phyloP scores from a whole-genome alignment of 805 yeast genomes.

The Saccharomycopsis oosterbeekiorum region DNA sequence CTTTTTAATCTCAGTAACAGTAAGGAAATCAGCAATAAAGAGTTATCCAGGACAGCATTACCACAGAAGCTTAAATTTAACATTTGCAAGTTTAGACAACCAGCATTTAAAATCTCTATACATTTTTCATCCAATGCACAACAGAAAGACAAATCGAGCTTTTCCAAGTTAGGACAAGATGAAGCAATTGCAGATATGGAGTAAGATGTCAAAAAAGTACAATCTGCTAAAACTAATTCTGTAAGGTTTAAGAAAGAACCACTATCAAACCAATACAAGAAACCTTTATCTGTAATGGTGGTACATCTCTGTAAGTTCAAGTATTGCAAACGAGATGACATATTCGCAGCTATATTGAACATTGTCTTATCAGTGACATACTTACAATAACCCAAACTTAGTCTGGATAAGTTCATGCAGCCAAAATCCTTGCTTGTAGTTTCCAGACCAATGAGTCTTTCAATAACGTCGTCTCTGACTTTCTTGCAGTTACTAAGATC shows the following conservation, averaged over 20 bases:
- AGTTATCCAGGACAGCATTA: constrained; percentile 66
- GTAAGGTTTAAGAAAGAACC: constrained; percentile 42
- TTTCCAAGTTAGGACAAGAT: constrained; percentile 47
- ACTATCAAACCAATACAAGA: constrained; percentile 51
- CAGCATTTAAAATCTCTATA: constrained; percentile 53
- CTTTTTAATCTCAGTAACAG: constrained; percentile 40
- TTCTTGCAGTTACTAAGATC: constrained; percentile 67
- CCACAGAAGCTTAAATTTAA: constrained; percentile 69
- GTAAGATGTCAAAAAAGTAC: constrained; percentile 62
- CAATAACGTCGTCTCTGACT: constrained; percentile 61
- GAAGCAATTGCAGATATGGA: constrained; percentile 53
- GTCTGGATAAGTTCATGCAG: constrained; percentile 31
- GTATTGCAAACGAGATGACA: constrained; percentile 42
- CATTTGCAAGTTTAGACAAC: constrained; percentile 45
- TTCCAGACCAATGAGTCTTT: constrained; percentile 54
- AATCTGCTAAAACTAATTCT: constrained; percentile 51
- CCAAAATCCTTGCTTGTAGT: constrained; percentile 1
- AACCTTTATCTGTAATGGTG: constrained; percentile 67
- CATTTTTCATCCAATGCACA: constrained; percentile 65
- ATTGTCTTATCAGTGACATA: constrained; percentile 60
- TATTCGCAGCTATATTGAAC: constrained; percentile 50
- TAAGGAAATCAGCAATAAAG: constrained; percentile 49
- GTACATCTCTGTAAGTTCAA: constrained; percentile 68
- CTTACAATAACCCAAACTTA: constrained; percentile 66
- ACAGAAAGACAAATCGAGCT: constrained; percentile 59